Percentiles rank a stretch among this genome's conserved stretches.
phyloP scores from a whole-genome alignment of 352 stramenopile species.

The Blastocystis hominis region DNA sequence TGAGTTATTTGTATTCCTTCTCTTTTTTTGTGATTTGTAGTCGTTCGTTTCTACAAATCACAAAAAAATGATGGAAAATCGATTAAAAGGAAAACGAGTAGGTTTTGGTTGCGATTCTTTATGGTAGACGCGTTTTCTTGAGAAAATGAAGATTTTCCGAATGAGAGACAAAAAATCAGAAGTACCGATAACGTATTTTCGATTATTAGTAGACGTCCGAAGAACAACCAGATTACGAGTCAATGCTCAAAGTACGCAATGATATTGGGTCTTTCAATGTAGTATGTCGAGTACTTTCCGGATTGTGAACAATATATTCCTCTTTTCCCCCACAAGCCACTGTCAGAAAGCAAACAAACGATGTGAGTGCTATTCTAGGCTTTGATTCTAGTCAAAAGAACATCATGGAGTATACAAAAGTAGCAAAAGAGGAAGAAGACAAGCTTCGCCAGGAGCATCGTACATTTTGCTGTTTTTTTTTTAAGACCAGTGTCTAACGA shows the following conservation, averaged over 20 bases:
- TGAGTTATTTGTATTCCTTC: no score
- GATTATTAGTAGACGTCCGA: background rate
- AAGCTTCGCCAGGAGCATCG: background rate
- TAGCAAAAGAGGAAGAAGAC: no score
- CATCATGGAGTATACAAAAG: background rate
- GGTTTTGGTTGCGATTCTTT: no score
- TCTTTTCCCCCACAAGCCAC: background rate
- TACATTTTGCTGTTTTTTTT: background rate
- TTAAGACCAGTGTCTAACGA: background rate
- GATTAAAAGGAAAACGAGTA: no score
- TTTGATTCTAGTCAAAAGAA: background rate
- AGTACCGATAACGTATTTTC: background rate
- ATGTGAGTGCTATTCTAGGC: background rate
- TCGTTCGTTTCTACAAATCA: no score
- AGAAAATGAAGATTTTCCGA: slow-evolving; percentile 1
- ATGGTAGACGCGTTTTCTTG: background rate
- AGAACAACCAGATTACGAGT: background rate
- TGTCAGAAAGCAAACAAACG: background rate
- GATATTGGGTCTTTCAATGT: background rate
- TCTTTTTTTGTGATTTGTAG: no score
- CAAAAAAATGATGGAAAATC: no score
- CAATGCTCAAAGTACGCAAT: background rate
- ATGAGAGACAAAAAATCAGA: background rate
- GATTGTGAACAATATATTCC: background rate
- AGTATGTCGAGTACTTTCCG: background rate